Evolutionary conservation across 768 basidiomycete species (phyloP).

Genomic region (Lactarius indigo): DNA sequence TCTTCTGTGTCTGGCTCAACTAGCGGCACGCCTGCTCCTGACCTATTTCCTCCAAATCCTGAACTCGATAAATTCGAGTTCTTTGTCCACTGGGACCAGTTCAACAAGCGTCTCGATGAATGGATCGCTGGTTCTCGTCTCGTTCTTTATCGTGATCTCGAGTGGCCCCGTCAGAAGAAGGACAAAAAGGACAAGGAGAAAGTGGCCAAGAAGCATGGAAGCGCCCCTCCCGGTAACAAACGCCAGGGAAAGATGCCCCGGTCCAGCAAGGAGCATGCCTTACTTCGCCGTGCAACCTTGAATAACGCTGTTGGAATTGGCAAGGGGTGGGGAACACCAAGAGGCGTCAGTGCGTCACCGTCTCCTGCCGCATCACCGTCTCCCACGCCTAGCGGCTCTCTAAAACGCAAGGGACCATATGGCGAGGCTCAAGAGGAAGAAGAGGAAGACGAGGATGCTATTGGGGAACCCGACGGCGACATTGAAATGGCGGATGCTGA

Average conservation of each 20-base stretch:
- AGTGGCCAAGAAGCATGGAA: constrained; percentile 52
- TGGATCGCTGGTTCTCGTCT: constrained; percentile 92
- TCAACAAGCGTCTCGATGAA: constrained; percentile 98
- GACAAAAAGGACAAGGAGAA: constrained; percentile 47
- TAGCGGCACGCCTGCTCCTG: constrained; percentile 34
- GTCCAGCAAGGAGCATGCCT: constrained; percentile 25
- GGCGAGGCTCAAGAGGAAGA: constrained; percentile 64
- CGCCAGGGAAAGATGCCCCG: constrained; percentile 28
- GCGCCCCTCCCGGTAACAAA: constrained; percentile 18
- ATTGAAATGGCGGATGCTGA: constrained; percentile 51
- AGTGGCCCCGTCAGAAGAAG: constrained; percentile 95
- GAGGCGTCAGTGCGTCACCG: constrained; percentile 28
- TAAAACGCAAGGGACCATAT: constrained; percentile 67
- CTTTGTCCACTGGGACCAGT: constrained; percentile 98
- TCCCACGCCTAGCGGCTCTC: constrained; percentile 48
- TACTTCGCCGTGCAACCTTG: constrained; percentile 39
- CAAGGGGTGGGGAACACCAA: constrained; percentile 28
- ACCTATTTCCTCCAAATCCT: constrained; percentile 44
- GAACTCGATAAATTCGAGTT: constrained; percentile 81
- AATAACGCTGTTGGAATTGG: constrained; percentile 31
- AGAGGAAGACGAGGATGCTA: constrained; percentile 45
- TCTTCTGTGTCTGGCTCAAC: constrained; percentile 34
- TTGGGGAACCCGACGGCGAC: constrained; percentile 18
- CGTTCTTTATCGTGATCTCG: constrained; percentile 79
- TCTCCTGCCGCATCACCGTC: constrained; percentile 47